These are phyloP conservation scores for Paralagenidium karlingii DNA, from an alignment of 352 stramenopile species.

Conservation along the genomic window DNA sequence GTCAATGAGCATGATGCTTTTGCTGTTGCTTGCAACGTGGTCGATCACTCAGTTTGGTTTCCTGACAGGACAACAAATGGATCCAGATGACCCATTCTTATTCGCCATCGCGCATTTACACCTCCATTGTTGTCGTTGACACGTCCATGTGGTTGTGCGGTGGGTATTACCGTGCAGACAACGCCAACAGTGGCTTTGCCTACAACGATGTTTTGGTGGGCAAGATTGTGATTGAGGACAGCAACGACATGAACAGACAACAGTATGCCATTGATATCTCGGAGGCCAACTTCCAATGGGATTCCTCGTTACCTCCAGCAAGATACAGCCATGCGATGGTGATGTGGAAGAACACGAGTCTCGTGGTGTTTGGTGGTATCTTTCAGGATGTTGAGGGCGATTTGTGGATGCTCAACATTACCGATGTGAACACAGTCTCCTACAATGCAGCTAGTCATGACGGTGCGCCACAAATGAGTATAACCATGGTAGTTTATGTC, in stretches of 20 bases:
- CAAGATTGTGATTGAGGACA: too few relatives aligned
- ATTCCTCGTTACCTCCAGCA: too few relatives aligned
- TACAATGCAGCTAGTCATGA: conserved; percentile 44
- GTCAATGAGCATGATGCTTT: neutral
- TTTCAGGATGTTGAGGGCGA: conserved; percentile 53
- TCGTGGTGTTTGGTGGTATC: conserved; percentile 59
- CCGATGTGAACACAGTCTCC: conserved; percentile 11
- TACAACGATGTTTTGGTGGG: too few relatives aligned
- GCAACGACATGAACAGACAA: neutral
- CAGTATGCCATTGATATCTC: too few relatives aligned
- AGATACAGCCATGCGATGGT: conserved; percentile 52
- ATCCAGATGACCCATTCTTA: too few relatives aligned
- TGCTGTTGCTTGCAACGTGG: too few relatives aligned
- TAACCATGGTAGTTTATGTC: too few relatives aligned
- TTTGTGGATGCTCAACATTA: conserved; percentile 63
- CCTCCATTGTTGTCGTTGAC: neutral
- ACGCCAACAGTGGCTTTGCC: neutral
- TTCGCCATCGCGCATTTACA: neutral
- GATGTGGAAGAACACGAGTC: conserved; percentile 32
- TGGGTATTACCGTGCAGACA: neutral
- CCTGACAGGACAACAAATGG: too few relatives aligned
- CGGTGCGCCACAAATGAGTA: too few relatives aligned
- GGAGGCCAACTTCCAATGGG: conserved; percentile 10
- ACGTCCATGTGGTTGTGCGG: neutral
- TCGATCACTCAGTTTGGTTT: too few relatives aligned